A percentile compares a stretch with the other conserved stretches of the same genome.
Conservation (phyloP, 1,284 basidiomycete genomes). For the Boletus holoroseus region DNA sequence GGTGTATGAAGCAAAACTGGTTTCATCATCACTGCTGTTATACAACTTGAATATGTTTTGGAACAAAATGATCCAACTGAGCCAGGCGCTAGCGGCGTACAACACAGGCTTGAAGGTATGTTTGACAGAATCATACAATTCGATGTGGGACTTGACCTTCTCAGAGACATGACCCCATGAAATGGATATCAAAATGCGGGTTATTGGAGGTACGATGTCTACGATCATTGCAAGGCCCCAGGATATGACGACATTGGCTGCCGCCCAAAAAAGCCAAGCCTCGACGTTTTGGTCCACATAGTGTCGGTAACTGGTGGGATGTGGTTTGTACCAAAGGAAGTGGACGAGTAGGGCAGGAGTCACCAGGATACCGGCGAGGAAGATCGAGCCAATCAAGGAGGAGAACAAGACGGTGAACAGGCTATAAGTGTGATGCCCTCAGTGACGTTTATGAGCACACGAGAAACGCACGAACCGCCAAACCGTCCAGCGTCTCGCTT, state of each 20-base stretch:
- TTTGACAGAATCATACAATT: slow-evolving; percentile 64
- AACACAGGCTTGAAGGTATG: slow-evolving; percentile 62
- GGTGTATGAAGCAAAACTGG: slow-evolving; percentile 56
- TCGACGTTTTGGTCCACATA: slow-evolving; percentile 64
- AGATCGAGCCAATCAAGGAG: slow-evolving; percentile 62
- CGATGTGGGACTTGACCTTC: slow-evolving; percentile 55
- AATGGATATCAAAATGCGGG: slow-evolving; percentile 48
- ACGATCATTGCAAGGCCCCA: slow-evolving; percentile 70
- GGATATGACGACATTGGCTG: slow-evolving; percentile 66
- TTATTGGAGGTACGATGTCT: slow-evolving; percentile 56
- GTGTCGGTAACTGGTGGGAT: slow-evolving; percentile 50
- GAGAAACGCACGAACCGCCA: slow-evolving; percentile 43
- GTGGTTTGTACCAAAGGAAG: slow-evolving; percentile 61
- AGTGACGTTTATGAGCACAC: slow-evolving; percentile 1
- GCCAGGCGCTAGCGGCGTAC: slow-evolving; percentile 61
- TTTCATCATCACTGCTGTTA: slow-evolving; percentile 35
- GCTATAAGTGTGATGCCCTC: slow-evolving; percentile 33
- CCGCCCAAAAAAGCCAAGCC: slow-evolving; percentile 76
- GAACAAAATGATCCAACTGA: slow-evolving; percentile 69
- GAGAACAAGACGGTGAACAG: slow-evolving; percentile 60
- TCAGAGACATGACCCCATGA: slow-evolving; percentile 74
- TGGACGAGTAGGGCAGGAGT: slow-evolving; percentile 57
- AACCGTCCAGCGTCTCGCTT: slow-evolving; percentile 45
- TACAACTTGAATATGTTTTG: slow-evolving; percentile 55
- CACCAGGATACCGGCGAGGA: slow-evolving; percentile 57